These are phyloP conservation scores for Echinochloa phyllopogon DNA, from an alignment of 176 grass and related monocot genomes.

Conservation along the genomic window DNA sequence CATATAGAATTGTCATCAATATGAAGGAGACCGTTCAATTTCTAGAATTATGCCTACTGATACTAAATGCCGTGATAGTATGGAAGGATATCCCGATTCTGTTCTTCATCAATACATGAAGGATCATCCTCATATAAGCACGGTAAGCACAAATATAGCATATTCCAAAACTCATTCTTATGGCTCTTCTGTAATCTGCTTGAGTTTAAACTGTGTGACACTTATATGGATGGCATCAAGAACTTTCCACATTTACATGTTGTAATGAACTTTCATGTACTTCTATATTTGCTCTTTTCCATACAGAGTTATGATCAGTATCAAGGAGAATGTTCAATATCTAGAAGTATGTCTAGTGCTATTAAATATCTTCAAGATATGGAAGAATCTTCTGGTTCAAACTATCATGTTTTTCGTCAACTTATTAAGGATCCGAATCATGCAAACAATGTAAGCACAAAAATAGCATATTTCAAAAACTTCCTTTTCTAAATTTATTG, in stretches of 20 bases:
- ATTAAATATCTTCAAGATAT: background rate
- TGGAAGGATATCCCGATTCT: background rate
- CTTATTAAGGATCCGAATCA: background rate
- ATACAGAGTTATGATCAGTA: background rate
- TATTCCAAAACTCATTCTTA: background rate
- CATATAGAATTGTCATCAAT: background rate
- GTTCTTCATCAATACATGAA: background rate
- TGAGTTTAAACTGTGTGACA: background rate
- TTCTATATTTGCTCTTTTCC: background rate
- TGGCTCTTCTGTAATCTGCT: background rate
- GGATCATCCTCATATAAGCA: background rate
- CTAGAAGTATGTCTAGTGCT: background rate
- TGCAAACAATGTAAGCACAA: background rate
- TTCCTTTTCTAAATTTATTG: background rate
- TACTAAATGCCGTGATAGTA: background rate
- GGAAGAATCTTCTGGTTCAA: background rate
- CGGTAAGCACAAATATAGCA: background rate
- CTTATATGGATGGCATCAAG: background rate
- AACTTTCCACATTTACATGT: background rate
- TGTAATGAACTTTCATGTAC: background rate
- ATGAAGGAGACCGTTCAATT: background rate
- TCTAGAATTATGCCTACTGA: background rate
- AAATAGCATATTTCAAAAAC: background rate
- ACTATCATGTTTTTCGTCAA: background rate
- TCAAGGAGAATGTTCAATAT: background rate